A percentile compares a stretch with the other conserved stretches of the same genome.
These are phyloP conservation scores for Podosphaera fusca DNA, from an alignment of 2,329 filamentous ascomycete genomes.

Conservation along the genomic window DNA sequence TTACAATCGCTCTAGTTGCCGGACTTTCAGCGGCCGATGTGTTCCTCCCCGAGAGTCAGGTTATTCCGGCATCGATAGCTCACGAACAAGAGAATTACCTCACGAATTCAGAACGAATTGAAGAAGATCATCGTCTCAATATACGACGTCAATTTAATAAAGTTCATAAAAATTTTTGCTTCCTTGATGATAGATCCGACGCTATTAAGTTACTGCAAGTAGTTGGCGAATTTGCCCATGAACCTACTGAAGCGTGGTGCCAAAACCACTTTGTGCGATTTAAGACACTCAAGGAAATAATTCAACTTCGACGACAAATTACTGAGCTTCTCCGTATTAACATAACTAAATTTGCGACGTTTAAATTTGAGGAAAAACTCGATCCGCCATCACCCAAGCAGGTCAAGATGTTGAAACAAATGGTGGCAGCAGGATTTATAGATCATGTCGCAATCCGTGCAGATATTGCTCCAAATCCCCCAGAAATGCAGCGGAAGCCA, in stretches of 20 bases:
- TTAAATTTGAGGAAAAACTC: slow-evolving; percentile 30
- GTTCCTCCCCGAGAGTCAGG: slow-evolving; percentile 62
- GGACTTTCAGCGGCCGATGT: slow-evolving; percentile 73
- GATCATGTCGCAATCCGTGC: slow-evolving; percentile 86
- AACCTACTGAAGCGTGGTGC: slow-evolving; percentile 52
- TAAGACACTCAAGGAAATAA: slow-evolving; percentile 71
- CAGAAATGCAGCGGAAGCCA: slow-evolving; percentile 43
- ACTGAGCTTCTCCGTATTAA: slow-evolving; percentile 58
- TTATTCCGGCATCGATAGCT: slow-evolving; percentile 33
- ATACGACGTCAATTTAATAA: slow-evolving; percentile 38
- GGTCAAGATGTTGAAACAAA: slow-evolving; percentile 65
- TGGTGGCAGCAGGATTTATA: slow-evolving; percentile 77
- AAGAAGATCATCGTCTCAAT: slow-evolving; percentile 45
- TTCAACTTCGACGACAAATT: slow-evolving; percentile 63
- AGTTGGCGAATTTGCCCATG: slow-evolving; percentile 66
- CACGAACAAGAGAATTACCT: slow-evolving; percentile 28
- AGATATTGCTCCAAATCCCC: slow-evolving; percentile 56
- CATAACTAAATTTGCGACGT: slow-evolving; percentile 39
- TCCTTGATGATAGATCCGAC: slow-evolving; percentile 62
- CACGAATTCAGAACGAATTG: slow-evolving; percentile 44
- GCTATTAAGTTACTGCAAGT: slow-evolving; percentile 78
- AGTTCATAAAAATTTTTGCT: slow-evolving; percentile 57
- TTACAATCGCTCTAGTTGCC: slow-evolving; percentile 72
- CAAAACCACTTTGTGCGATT: slow-evolving; percentile 61
- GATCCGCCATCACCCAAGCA: slow-evolving; percentile 40